A percentile compares a stretch with the other conserved stretches of the same genome.
Conservation (phyloP, 768 basidiomycete species). For the Dictyophora rubrovolvata region DNA sequence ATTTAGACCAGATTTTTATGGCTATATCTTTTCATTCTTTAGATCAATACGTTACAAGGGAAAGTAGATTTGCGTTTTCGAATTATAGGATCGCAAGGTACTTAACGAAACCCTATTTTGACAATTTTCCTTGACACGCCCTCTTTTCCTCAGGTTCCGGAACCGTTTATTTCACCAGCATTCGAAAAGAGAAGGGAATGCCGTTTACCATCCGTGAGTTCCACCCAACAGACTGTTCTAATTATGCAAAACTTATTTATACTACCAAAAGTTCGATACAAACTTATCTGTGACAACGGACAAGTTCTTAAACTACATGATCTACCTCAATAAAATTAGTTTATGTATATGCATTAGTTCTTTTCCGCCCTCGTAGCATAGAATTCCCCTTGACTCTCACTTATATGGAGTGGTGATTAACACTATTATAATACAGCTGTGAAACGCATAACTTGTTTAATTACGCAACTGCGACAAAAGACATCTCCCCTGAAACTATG, state of each 20-base stretch:
- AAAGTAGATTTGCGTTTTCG: slow-evolving; percentile 72
- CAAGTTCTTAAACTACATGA: slow-evolving; percentile 31
- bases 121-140: neutral
- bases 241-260: neutral
- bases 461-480: neutral
- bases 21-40: neutral
- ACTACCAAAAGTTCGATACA: slow-evolving; percentile 44
- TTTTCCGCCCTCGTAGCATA: neutral
- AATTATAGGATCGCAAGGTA: slow-evolving; percentile 61
- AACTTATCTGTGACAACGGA: slow-evolving; percentile 56
- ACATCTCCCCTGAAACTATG: neutral
- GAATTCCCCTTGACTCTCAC: neutral
- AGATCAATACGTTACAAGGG: slow-evolving; percentile 69
- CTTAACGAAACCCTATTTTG: slow-evolving; percentile 10
- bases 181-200: slow-evolving; percentile 62
- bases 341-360: neutral
- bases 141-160: slow-evolving; percentile 41
- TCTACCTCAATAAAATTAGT: neutral
- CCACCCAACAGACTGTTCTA: neutral
- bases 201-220: slow-evolving; percentile 59
- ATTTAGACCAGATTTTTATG: neutral
- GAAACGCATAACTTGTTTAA: neutral
- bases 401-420: neutral
- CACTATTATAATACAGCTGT: neutral
- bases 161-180: slow-evolving; percentile 76